phyloP scores from a whole-genome alignment of 202 grass and related monocot genomes.

The Brachypodium distachyon region DNA sequence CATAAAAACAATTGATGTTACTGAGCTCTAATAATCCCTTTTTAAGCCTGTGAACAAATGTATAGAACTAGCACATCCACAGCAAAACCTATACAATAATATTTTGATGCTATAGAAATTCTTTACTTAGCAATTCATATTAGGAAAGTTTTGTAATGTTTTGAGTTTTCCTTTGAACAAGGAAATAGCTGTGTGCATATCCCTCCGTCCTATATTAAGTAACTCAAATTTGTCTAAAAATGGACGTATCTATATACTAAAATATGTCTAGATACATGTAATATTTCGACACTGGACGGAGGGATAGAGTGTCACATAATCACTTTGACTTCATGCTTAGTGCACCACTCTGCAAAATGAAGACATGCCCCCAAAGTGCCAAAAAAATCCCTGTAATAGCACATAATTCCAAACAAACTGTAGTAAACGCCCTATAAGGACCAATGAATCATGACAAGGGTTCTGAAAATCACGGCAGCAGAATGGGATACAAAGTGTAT shows the following conservation, averaged over 20 bases:
- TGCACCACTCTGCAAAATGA: neutral
- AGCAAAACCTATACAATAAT: neutral
- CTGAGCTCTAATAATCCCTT: constrained; percentile 20
- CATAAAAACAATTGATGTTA: constrained; percentile 20
- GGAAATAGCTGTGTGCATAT: neutral
- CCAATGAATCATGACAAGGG: neutral
- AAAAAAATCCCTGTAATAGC: neutral
- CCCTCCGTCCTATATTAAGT: no score
- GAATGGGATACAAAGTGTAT: neutral
- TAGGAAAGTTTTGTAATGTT: neutral
- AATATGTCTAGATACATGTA: no score
- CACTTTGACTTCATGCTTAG: neutral
- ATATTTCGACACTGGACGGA: no score
- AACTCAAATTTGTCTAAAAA: no score
- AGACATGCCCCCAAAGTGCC: neutral
- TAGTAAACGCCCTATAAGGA: neutral
- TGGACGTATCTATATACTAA: no score
- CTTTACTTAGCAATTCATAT: neutral
- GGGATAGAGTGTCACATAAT: no score
- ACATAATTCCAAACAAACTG: neutral
- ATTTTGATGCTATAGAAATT: neutral
- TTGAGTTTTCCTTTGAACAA: neutral
- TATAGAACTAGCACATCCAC: constrained; percentile 14
- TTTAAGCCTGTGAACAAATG: constrained; percentile 24
- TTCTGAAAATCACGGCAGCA: neutral